Evolutionary conservation across 495 filamentous ascomycete genomes (phyloP).

Genomic region (Pyrenopolyporus hunteri): DNA sequence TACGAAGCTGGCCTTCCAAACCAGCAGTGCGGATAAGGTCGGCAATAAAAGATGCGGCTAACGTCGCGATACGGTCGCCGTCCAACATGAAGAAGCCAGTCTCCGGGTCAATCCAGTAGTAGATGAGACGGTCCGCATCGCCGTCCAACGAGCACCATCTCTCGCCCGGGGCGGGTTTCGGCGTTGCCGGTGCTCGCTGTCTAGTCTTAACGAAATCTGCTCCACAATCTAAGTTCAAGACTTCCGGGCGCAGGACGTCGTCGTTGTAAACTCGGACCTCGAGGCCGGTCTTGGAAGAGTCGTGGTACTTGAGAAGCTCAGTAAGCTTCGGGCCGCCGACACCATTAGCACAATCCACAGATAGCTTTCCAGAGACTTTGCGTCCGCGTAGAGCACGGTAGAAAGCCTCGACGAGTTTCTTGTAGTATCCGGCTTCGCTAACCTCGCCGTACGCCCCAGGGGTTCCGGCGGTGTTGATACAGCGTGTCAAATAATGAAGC

Average conservation of each 20-base stretch:
- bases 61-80: conserved; percentile 94
- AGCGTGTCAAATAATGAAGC: conserved; percentile 93
- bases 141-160: conserved; percentile 93
- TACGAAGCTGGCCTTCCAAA: conserved; percentile 76
- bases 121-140: conserved; percentile 93
- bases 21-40: conserved; percentile 83
- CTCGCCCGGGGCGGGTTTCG: conserved; percentile 73
- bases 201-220: conserved; percentile 98
- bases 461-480: conserved; percentile 87
- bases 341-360: conserved; percentile 95
- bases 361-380: conserved; percentile 71
- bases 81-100: conserved; percentile 87
- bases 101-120: conserved; percentile 88
- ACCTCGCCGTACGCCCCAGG: conserved; percentile 84
- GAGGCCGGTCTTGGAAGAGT: conserved; percentile 66
- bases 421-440: conserved; percentile 90
- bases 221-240: conserved; percentile 89
- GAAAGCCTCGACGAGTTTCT: conserved; percentile 85
- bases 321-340: conserved; percentile 91
- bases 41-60: conserved; percentile 91
- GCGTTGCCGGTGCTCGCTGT: conserved; percentile 85
- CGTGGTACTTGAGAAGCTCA: conserved; percentile 84
- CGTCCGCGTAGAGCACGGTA: conserved; percentile 77
- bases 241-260: conserved; percentile 84
- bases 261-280: conserved; percentile 91